Evolutionary conservation across 139 green algal species (phyloP), one percentile per base, ranked within the genome.

Genomic region (Ettlia oleoabundans): DNA sequence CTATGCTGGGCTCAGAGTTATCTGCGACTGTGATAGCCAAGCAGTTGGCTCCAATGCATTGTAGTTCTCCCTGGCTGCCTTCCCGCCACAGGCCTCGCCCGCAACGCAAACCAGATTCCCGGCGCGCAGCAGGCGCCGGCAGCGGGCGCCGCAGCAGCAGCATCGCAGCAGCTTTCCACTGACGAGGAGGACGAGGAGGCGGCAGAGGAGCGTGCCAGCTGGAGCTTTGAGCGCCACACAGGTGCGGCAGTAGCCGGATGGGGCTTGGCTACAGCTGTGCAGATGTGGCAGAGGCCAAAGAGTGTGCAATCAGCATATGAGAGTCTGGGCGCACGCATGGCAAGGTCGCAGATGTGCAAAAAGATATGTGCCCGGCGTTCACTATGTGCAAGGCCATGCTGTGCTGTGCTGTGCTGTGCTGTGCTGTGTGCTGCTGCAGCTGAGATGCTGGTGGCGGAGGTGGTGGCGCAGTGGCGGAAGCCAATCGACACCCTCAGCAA

Each of bases 401-500:
- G n/a, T n/a, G n/a, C n/a, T n/a, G n/a, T n/a, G n/a, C n/a, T n/a
- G n/a, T n/a, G n/a, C n/a, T n/a, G n/a, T n/a, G n/a, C n/a, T n/a
- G n/a, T n/a, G n/a, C n/a, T n/a, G n/a, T n/a, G n/a, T n/a, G n/a
- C n/a, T n/a, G n/a, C n/a, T n/a, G n/a, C n/a, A n/a, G 66, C 66
- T 37, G 87, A 96, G 43, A 80, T 85, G 30, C 86, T 97, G 13
- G 90, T 84, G 10, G 65, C 24, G 7, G 85, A 70, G 21, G 52
- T 92, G 67, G 55, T 91, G 37, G 40, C 80, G 68, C 32, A 80
- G 80, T 97, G 93, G 93, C 53, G 83, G 74, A 78, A 68, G 38
- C 93, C 93, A 2, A 89, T 97, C 37, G 79, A 84, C 63, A 90
- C 93, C 37, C 82, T 97, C 69, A 55, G 70, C 30, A 85, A 81